phyloP scores from a whole-genome alignment of 441 rosid species.

The Omphalea diandra region DNA sequence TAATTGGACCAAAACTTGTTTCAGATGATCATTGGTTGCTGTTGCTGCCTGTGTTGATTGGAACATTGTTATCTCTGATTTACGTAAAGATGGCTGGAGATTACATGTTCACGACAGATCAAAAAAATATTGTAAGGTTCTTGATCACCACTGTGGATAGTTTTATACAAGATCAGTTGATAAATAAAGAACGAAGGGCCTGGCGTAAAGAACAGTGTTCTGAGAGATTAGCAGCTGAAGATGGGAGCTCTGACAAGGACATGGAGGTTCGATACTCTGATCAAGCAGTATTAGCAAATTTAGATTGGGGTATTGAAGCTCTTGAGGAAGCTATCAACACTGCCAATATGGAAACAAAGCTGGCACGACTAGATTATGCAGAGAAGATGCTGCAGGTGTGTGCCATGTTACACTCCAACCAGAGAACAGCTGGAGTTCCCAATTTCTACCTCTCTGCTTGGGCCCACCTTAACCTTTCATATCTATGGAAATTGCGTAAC shows the following conservation, averaged over 20 bases:
- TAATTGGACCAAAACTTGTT: neutral
- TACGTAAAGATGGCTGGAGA: constrained; percentile 36
- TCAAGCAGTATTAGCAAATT: constrained; percentile 68
- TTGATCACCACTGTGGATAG: constrained; percentile 41
- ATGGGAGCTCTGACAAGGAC: constrained; percentile 35
- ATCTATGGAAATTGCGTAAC: constrained; percentile 51
- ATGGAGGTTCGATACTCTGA: constrained; percentile 59
- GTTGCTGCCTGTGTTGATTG: constrained; percentile 5
- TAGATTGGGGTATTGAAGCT: constrained; percentile 75
- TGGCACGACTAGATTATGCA: constrained; percentile 55
- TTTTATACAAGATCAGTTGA: constrained; percentile 47
- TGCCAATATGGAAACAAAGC: constrained; percentile 56
- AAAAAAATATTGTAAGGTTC: constrained; percentile 39
- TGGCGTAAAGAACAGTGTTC: constrained; percentile 68
- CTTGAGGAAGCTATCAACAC: constrained; percentile 71
- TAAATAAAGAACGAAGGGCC: constrained; percentile 39
- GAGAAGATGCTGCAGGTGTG: constrained; percentile 77
- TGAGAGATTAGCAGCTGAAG: constrained; percentile 63
- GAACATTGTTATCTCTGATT: constrained; percentile 3
- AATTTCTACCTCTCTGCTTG: constrained; percentile 72
- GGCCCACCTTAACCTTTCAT: constrained; percentile 66
- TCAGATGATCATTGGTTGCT: constrained; percentile 9
- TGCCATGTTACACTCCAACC: constrained; percentile 50
- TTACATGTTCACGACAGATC: constrained; percentile 45
- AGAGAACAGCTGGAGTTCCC: constrained; percentile 69